Base-by-base conservation (phyloP, 768 basidiomycete species). In the Hygrocybe coccinea region DNA sequence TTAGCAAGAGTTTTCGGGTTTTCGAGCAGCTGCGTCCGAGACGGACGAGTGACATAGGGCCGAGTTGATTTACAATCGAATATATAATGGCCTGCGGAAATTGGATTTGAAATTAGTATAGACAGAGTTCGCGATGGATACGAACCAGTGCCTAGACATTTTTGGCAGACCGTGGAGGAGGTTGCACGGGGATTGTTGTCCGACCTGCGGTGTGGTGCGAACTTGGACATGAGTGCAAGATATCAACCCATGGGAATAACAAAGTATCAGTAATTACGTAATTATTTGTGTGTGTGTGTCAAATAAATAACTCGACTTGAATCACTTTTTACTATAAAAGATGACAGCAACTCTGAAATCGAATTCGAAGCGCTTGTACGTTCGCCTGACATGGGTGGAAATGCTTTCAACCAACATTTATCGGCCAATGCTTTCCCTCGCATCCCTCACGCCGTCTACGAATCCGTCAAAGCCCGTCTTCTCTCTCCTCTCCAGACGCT, bases 31-130 rank as follows among this genome's bases (percentile, higher is more conserved):
- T 93, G 81, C 1, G 91, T 91, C 39, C 93, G 82, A 35, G 91
- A 93, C 2, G 94, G 94, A n/a, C 95, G 80, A 10, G 90, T 83
- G 38, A 91, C 76, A 67, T 97, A 97, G 22, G 91, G 89, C 2
- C 88, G 79, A 19, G 80, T 62, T 15, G 79, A 78, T 70, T 91
- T 91, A 80, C 95, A 97, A 72, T 97, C 82, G 65, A 86, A 97
- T 11, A 85, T 97, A 67, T 86, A 95, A 70, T 97, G 95, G 0
- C 93, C 94, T 36, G 54, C 25, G 21, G 37, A 56, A 36, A 24
- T 44, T 29, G 15, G 37, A 17, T 43, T 19, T 37, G 62, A 61
- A 51, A 64, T 8, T 33, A 53, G 17, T 29, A 12, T 14, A 1
- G 29, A n/a, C 15, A 2, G 47, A n/a, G 53, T 46, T 21, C 24